These are phyloP conservation scores for Lippia alba DNA, from an alignment of 305 asterid genomes.

Conservation along the genomic window DNA sequence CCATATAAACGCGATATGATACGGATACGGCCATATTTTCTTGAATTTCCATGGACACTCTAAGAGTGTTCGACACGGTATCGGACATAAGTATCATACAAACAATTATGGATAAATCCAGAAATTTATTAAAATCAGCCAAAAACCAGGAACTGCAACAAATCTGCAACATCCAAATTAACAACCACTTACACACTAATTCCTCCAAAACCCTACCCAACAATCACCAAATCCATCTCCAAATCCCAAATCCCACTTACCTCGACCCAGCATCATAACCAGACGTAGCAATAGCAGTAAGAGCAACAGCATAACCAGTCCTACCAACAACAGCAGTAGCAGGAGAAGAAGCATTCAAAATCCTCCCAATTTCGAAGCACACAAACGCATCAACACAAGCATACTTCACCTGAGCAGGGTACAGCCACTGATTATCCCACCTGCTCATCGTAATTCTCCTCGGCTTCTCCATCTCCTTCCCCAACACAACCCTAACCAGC, in stretches of 20 bases:
- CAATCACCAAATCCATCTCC: not conserved
- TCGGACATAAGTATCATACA: too few species aligned
- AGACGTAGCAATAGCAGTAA: too few species aligned
- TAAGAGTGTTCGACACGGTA: too few species aligned
- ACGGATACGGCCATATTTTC: too few species aligned
- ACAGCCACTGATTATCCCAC: conserved; percentile 47
- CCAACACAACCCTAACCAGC: conserved; percentile 37
- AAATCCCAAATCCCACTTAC: not conserved
- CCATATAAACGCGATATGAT: too few species aligned
- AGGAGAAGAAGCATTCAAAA: conserved; percentile 40
- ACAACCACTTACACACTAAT: not conserved
- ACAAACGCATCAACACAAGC: conserved; percentile 48
- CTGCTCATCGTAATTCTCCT: conserved; percentile 41
- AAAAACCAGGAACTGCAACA: too few species aligned
- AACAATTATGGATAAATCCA: too few species aligned
- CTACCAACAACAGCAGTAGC: not conserved
- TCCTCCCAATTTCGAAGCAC: conserved; percentile 40
- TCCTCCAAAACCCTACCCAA: not conserved
- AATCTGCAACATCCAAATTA: not conserved
- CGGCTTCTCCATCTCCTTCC: conserved; percentile 43
- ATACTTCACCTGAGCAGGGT: conserved; percentile 41
- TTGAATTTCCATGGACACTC: too few species aligned
- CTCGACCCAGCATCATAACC: not conserved
- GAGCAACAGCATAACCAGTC: too few species aligned
- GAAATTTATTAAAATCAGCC: too few species aligned